Base-by-base conservation (phyloP, 2,329 filamentous ascomycete species). In the Aspergillus costaricaensis region DNA sequence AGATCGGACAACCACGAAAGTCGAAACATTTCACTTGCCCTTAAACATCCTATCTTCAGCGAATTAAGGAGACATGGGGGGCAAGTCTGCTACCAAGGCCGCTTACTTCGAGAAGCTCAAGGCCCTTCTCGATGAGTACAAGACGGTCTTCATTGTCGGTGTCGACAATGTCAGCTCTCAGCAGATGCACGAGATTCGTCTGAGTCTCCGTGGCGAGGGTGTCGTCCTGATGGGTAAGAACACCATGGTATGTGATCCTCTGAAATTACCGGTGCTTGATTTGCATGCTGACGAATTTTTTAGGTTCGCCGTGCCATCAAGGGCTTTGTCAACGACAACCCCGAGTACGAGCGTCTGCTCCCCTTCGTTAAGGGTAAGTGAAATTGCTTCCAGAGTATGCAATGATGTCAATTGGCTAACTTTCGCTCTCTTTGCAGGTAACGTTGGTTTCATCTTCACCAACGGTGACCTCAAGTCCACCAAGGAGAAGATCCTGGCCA, bases 101-200 rank as follows among this genome's bases (percentile, higher is more conserved):
- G 91, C 82, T 81, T 96, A 99, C 89, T 99, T 99, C 87, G 94
- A 97, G 83, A 98, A 98, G 92, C 92, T 99, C 81, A 96, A 97
- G 90, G 82, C 81, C 82, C 88, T 98, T 81, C 90, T 99, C 81
- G 91, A 98, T 86, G 89, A 92, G 81, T 98, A 96, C 90, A 88
- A 88, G 81, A 94, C 91, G 78, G 91, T 98, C 85, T 98, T 99
- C 91, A 93, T 99, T 82, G 93, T 96, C 81, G 88, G 79, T 79
- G 90, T 94, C 79, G 91, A 98, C 92, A 99, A 98, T 99, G 95
- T 99, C 88, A 92, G 90, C 82, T 99, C 95, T 74, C 95, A 99
- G 89, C 96, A 99, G 89, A 99, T 99, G 96, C 95, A 99, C 91
- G 95, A 99, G 88, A 98, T 99, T 82, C 91, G 95, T 81, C 84